Evolutionary conservation across 768 basidiomycete genomes (phyloP), one percentile per base, ranked within the genome.

Genomic region (Collybia nuda): DNA sequence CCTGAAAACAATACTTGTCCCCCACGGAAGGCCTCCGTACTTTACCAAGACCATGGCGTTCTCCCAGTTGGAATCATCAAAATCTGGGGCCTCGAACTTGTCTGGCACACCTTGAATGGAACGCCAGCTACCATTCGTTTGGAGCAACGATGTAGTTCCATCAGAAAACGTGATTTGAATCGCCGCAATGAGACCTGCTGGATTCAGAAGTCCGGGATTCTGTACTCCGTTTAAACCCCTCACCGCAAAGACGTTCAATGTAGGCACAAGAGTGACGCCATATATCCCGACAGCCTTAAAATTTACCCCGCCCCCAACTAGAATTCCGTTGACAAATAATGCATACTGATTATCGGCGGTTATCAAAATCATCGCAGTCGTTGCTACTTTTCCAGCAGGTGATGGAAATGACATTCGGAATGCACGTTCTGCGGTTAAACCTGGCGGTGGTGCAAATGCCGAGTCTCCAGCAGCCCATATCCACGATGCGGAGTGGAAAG

Each of bases 1-100:
- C 0, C 63, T 53, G 21, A 65, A 52, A 7, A 51, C 48, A 40
- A 67, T 61, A 6, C 39, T 22, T 19, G 48, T 60, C 8, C 43
- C 50, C 67, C 67, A 68, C 2, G 66, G 63, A n/a, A 56, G 52
- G 40, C 56, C 55, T 19, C 66, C 62, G 47, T 66, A 67, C 15
- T 58, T 36, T 9, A 57, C 52, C 7, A 62, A 18, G 14, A 55
- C 50, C 9, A 29, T 39, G 8, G 63, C 55, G 0, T 50, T 28
- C 7, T 54, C 18, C 66, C 67, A 69, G 9, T 51, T 45, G 3
- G 60, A 56, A 29, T 65, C 63, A 40, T 55, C 47, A 4, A 56
- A 42, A n/a, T 56, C 51, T 3, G 58, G 57, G n/a, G 55, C 40
- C 18, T 67, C 50, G 52, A 62, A 69, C 36, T 61, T 52, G 12